These are phyloP conservation scores for Apiospora aurea DNA, from an alignment of 2,329 filamentous ascomycete genomes.

Conservation along the genomic window DNA sequence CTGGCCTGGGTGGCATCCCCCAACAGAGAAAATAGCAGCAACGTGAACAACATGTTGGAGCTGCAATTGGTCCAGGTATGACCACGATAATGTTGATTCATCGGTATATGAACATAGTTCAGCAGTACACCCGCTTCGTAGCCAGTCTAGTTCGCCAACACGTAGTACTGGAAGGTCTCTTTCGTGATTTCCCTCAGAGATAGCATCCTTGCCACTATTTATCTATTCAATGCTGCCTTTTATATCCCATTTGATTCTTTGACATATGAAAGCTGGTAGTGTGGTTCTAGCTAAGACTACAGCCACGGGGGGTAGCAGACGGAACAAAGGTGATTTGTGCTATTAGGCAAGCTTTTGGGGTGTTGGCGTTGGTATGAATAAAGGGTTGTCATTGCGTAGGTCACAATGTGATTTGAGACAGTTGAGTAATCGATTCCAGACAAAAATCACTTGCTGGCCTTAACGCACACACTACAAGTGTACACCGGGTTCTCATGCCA, in stretches of 20 bases:
- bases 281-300: background rate
- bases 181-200: background rate
- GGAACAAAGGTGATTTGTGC: background rate
- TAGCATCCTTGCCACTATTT: background rate
- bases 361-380: background rate
- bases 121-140: background rate
- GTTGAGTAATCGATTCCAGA: no score
- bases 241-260: background rate
- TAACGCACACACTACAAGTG: no score
- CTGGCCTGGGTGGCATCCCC: constrained; percentile 53
- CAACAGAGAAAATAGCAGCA: no score
- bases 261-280: background rate
- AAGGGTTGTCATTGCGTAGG: no score
- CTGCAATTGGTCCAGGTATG: background rate
- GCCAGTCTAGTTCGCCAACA: background rate
- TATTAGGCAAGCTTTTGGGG: background rate
- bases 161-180: background rate
- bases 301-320: background rate
- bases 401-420: no score
- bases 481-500: no score
- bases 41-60: background rate
- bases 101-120: background rate
- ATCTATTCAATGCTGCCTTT: background rate
- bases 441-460: no score
- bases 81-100: background rate